Percentiles rank a stretch among this genome's conserved stretches.
phyloP scores from a whole-genome alignment of 164 flowering plant genomes.

The Annona squamosa region DNA sequence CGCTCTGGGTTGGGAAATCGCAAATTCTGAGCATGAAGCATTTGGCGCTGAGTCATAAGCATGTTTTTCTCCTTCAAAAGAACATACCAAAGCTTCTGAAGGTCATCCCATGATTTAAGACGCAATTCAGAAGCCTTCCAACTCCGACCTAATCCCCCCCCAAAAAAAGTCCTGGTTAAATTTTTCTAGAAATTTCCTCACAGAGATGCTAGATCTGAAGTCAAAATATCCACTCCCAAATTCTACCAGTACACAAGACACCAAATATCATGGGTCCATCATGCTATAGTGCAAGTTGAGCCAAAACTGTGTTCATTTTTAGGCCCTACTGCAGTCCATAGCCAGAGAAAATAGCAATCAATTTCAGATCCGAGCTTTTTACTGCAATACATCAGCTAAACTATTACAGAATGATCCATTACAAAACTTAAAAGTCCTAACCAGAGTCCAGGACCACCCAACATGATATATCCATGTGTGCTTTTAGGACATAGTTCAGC shows the following conservation, averaged over 20 bases:
- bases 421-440: too few species aligned
- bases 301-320: too few species aligned
- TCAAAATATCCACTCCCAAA: not conserved
- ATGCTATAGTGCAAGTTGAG: too few species aligned
- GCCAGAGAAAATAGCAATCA: too few species aligned
- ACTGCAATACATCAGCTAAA: too few species aligned
- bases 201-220: not conserved
- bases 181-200: not conserved
- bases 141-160: constrained; percentile 54
- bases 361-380: too few species aligned
- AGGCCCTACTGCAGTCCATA: too few species aligned
- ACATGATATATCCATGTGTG: not conserved
- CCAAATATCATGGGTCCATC: too few species aligned
- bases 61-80: constrained; percentile 93
- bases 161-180: not conserved
- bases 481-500: not conserved
- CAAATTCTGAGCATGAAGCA: constrained; percentile 84
- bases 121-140: constrained; percentile 97
- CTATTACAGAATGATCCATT: too few species aligned
- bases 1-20: constrained; percentile 94
- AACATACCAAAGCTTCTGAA: constrained; percentile 88
- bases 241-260: not conserved
- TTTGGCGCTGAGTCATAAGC: constrained; percentile 94
- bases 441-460: too few species aligned
- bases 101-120: constrained; percentile 91